A percentile compares a stretch with the other conserved stretches of the same genome.
Evolutionary conservation across 2,329 filamentous ascomycete species (phyloP).

Genomic region (Spiromastix sp.): DNA sequence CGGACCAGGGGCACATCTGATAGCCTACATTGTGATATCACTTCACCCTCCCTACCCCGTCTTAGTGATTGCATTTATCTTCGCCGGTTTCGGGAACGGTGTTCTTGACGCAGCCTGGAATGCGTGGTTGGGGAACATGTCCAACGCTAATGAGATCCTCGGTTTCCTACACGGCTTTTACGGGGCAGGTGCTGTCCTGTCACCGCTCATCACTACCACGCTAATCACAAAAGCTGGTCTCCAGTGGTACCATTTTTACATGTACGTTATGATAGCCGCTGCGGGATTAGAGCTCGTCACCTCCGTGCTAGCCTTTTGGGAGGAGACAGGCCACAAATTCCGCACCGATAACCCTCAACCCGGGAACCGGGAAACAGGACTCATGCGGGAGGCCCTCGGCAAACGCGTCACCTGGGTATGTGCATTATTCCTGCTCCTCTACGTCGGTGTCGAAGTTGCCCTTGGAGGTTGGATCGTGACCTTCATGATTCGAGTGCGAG

Average conservation of each 20-base stretch:
- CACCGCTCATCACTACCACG: slow-evolving; percentile 59
- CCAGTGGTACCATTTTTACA: slow-evolving; percentile 62
- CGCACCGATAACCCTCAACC: slow-evolving; percentile 23
- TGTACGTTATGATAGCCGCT: slow-evolving; percentile 56
- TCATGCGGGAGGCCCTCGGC: slow-evolving; percentile 19
- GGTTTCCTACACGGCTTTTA: slow-evolving; percentile 63
- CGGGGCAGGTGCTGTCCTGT: slow-evolving; percentile 57
- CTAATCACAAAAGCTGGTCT: slow-evolving; percentile 55
- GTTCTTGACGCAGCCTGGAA: slow-evolving; percentile 47
- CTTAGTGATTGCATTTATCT: slow-evolving; percentile 52
- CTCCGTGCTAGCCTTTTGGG: slow-evolving; percentile 50
- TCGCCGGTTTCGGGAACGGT: slow-evolving; percentile 63
- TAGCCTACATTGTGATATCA: slow-evolving; percentile 38
- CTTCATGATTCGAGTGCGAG: slow-evolving; percentile 62
- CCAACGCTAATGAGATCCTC: slow-evolving; percentile 60
- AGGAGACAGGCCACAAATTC: slow-evolving; percentile 47
- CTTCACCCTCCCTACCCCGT: slow-evolving; percentile 61
- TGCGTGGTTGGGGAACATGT: slow-evolving; percentile 60
- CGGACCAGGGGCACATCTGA: slow-evolving; percentile 35
- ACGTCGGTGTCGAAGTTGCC: slow-evolving; percentile 58
- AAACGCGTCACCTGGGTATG: slow-evolving; percentile 53
- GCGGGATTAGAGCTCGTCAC: slow-evolving; percentile 45
- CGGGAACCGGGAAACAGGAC: slow-evolving; percentile 29
- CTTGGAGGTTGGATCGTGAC: slow-evolving; percentile 65
- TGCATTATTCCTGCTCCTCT: slow-evolving; percentile 58